Evolutionary conservation across 768 basidiomycete genomes (phyloP), one percentile per base, ranked within the genome.

Genomic region (Glaciozyma martinii): DNA sequence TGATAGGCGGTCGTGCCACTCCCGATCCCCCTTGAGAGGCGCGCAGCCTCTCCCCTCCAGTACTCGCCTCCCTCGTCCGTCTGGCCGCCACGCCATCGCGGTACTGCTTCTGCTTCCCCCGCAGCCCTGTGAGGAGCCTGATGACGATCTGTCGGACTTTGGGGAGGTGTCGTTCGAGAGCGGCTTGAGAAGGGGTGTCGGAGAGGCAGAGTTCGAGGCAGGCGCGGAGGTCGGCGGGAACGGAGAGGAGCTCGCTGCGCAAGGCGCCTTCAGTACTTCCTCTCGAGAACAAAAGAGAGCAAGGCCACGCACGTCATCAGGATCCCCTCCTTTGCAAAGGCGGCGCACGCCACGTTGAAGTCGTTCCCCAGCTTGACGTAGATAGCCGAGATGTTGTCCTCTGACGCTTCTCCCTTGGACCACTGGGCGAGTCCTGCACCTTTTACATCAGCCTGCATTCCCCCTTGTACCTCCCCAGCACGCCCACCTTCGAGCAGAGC

Each of bases 301-400:
- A 21, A 3, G 27, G 21, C 13, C 21, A 44, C 58, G 76, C 77
- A 97, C 94, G 81, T 80, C 88, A 98, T 97, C 66, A 88, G 84
- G 64, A 99, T 93, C 66, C 86, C 85, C 70, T 86, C 90, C 18
- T 82, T 79, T 3, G 82, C 82, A 75, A 99, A 99, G 1, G 92
- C 90, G 60, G 86, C 83, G 46, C 93, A 89, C 15, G 92, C 92
- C 21, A 84, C 83, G 74, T 97, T 97, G 80, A 99, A 98, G 75
- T 95, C 93, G 77, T 98, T 97, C 29, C 95, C 95, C 29, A 99
- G 81, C 61, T 85, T 84, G 60, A 99, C 95, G 77, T 99, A 99
- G 60, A 95, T 89, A 76, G 97, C 90, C 81, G 92, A 95, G 75
- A 99, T 91, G 71, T 88, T 81, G 50, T 77, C 78, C 75, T 94